phyloP scores from a whole-genome alignment of 495 filamentous ascomycete species.

The Aspergillus taichungensis region DNA sequence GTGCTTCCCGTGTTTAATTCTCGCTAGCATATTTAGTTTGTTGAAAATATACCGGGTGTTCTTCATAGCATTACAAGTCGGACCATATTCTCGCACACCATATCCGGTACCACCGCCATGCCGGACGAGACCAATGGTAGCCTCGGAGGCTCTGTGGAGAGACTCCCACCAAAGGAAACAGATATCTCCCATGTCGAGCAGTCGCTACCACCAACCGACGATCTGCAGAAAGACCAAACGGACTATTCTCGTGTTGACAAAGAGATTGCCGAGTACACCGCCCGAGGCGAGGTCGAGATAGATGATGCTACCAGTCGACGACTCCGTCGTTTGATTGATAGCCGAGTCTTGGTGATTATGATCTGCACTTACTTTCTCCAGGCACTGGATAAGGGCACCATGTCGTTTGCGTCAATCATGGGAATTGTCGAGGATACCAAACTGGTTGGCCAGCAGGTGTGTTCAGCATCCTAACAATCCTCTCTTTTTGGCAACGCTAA shows the following conservation, averaged over 20 bases:
- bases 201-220: slow-evolving; percentile 27
- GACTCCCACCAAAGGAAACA: slow-evolving; percentile 8
- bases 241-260: slow-evolving; percentile 50
- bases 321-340: slow-evolving; percentile 45
- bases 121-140: too few species aligned
- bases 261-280: slow-evolving; percentile 56
- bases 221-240: slow-evolving; percentile 38
- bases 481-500: background rate
- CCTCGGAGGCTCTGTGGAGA: too few species aligned
- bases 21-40: too few species aligned
- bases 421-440: slow-evolving; percentile 48
- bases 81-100: too few species aligned
- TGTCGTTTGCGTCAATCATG: slow-evolving; percentile 66
- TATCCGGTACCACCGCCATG: too few species aligned
- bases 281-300: slow-evolving; percentile 40
- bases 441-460: slow-evolving; percentile 43
- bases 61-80: too few species aligned
- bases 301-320: slow-evolving; percentile 44
- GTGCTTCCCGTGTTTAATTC: too few species aligned
- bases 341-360: slow-evolving; percentile 43
- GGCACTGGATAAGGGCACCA: slow-evolving; percentile 62
- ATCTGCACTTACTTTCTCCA: slow-evolving; percentile 56
- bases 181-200: slow-evolving; percentile 44
- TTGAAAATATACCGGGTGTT: too few species aligned
- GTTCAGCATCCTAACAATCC: background rate